Base-by-base conservation (phyloP, 2,329 filamentous ascomycete genomes). In the Aspergillus costaricaensis region DNA sequence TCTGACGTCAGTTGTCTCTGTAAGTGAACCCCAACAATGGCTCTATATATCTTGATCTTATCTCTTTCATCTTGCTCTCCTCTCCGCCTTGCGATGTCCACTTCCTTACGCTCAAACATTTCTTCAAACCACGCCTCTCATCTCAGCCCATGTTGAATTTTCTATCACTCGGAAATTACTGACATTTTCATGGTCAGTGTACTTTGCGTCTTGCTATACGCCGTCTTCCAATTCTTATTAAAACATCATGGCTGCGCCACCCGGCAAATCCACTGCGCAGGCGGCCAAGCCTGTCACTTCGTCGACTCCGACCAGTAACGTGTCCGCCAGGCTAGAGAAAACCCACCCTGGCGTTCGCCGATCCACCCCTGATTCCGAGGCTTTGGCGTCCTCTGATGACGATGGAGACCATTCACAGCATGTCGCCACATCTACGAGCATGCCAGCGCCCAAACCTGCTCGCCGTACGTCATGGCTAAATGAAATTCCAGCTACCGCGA, bases 341-440 rank as follows among this genome's bases (percentile, higher is more conserved):
- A 82, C 89, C 53, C 90, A 91, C 70, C 74, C 81, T 36, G 80
- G 81, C 58, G 84, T 88, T 58, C 87, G 93, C 68, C 90, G 91
- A 57, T 92, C 92, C 7, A 97, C 94, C 1, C 94, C 94, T 21
- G 95, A 98, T 73, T 97, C 93, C 3, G 94, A 98, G 74, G 94
- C 91, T 55, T 81, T 98, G 61, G 92, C 90, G 55, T 98, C 94
- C 67, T 97, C 93, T 12, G 95, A 98, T 75, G 95, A 98, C 75
- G 95, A 99, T 76, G 84, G 82, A 59, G 90, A 96, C 62, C 83
- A 87, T 72, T 83, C 85, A 66, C 82, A 82, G 48, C 81, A 85
- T 84, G 59, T 76, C 72, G 69, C 78, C 78, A 64, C 82, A 82
- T 68, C 78, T 77, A 69, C 73, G 74, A 61, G 71, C 75, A 58